These are phyloP conservation scores for Leccinum solheimii DNA, from an alignment of 1,284 basidiomycete genomes.

Conservation along the genomic window DNA sequence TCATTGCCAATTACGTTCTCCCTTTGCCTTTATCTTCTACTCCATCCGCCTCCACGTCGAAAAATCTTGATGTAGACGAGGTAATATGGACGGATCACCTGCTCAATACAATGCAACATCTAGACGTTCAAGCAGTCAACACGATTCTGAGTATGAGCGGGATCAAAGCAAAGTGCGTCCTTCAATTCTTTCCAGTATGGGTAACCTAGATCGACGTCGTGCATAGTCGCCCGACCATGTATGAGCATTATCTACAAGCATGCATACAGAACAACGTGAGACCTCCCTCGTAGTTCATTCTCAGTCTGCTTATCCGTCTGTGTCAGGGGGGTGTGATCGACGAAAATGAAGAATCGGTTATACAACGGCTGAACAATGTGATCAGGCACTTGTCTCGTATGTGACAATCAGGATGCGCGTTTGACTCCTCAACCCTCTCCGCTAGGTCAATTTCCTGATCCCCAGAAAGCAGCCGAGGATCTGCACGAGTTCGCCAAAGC, in stretches of 20 bases:
- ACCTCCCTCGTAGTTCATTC: conserved; percentile 11
- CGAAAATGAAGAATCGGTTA: conserved; percentile 66
- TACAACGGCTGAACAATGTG: conserved; percentile 52
- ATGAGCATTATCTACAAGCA: conserved; percentile 63
- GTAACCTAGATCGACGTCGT: background rate
- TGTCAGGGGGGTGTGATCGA: conserved; percentile 83
- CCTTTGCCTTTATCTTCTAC: conserved; percentile 64
- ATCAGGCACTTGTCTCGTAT: conserved; percentile 64
- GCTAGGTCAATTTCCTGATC: conserved; percentile 64
- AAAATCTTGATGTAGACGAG: conserved; percentile 69
- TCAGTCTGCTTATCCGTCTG: conserved; percentile 14
- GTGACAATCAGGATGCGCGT: conserved; percentile 12
- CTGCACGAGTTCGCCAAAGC: conserved; percentile 81
- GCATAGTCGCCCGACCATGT: conserved; percentile 60
- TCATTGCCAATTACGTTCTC: conserved; percentile 74
- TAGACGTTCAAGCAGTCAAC: conserved; percentile 65
- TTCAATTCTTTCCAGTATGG: background rate
- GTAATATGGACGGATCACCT: conserved; percentile 84
- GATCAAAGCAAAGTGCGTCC: conserved; percentile 53
- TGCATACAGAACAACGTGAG: conserved; percentile 83
- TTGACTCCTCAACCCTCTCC: conserved; percentile 3
- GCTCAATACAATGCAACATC: conserved; percentile 68
- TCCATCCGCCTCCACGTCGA: conserved; percentile 43
- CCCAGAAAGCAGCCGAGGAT: conserved; percentile 75
- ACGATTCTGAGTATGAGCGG: conserved; percentile 64